Percentiles rank a stretch among this genome's conserved stretches.
Conservation (phyloP, 306 rosid species). For the Neltuma alba region DNA sequence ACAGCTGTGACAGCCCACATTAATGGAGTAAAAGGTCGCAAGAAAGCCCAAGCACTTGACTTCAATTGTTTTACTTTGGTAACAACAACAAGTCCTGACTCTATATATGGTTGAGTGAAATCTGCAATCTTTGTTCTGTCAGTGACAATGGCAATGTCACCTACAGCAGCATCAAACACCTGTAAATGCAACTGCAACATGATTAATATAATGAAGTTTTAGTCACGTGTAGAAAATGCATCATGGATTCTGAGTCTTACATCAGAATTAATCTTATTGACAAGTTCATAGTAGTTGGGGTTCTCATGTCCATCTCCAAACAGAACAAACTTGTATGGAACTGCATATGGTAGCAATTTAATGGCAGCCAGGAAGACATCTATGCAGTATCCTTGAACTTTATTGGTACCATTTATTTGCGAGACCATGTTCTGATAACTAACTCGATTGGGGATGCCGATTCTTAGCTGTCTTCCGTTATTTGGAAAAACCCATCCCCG, state of each 20-base stretch:
- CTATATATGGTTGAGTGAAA: background rate
- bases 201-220: background rate
- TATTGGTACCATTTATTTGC: background rate
- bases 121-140: conserved; percentile 1
- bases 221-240: background rate
- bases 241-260: background rate
- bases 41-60: background rate
- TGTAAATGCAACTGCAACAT: background rate
- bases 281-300: background rate
- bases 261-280: background rate
- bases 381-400: conserved; percentile 1
- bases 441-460: background rate
- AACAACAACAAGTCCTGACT: conserved; percentile 1
- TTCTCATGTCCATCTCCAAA: background rate
- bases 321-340: background rate
- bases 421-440: conserved; percentile 5
- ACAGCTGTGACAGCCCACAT: background rate
- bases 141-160: background rate
- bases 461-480: background rate
- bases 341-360: background rate
- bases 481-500: conserved; percentile 3
- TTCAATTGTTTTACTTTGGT: background rate
- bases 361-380: conserved; percentile 3
- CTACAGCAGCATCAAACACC: background rate
- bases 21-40: conserved; percentile 4